phyloP scores from a whole-genome alignment of 768 basidiomycete species.

The Leucogyrophana mollusca region DNA sequence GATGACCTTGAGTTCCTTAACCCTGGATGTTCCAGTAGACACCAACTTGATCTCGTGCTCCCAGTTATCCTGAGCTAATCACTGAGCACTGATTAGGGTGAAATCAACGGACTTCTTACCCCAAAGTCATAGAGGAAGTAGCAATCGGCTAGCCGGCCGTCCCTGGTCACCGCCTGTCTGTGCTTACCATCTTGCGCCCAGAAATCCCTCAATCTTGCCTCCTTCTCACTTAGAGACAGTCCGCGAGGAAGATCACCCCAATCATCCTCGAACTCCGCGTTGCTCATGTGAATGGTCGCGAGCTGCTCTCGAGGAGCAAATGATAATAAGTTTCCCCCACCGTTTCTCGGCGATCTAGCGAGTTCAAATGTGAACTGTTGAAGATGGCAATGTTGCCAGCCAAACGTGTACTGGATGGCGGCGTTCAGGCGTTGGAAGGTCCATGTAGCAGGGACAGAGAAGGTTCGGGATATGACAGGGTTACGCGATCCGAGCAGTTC shows the following conservation, averaged over 20 bases:
- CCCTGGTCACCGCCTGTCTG: neutral
- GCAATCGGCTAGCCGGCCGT: conserved; percentile 9
- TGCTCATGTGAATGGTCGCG: conserved; percentile 2
- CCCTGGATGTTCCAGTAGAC: neutral
- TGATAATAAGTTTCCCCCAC: conserved; percentile 1
- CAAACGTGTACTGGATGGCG: conserved; percentile 18
- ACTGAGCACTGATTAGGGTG: neutral
- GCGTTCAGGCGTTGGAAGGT: conserved; percentile 19
- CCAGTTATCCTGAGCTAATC: conserved; percentile 17
- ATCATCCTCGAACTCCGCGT: conserved; percentile 5
- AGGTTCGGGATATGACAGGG: conserved; percentile 17
- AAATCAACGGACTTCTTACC: conserved; percentile 3
- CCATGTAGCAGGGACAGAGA: conserved; percentile 19
- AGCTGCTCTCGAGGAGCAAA: neutral
- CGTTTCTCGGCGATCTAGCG: neutral
- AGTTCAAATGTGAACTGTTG: conserved; percentile 16
- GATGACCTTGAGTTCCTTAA: conserved; percentile 2
- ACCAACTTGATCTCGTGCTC: conserved; percentile 13
- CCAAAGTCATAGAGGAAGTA: conserved; percentile 23
- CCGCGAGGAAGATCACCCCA: neutral
- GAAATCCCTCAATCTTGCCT: conserved; percentile 9
- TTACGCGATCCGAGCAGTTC: conserved; percentile 16
- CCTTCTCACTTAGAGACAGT: conserved; percentile 8
- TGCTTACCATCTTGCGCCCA: conserved; percentile 9
- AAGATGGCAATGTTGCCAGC: conserved; percentile 17